These are phyloP conservation scores for Fagopyrum tataricum DNA, from an alignment of 148 eudicot species.

Conservation along the genomic window DNA sequence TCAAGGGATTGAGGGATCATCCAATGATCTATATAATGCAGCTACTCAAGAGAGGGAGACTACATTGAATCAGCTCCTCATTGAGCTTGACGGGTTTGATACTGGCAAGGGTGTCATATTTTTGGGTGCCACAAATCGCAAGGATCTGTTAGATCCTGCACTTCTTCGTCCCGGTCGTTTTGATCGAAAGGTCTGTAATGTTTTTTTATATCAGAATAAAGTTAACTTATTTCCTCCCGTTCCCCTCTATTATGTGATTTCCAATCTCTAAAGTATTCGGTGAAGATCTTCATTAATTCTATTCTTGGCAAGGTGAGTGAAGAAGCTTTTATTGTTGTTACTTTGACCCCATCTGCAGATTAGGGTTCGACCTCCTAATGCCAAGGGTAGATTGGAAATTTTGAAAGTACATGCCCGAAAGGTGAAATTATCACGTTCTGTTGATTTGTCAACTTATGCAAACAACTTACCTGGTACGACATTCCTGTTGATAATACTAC, in stretches of 20 bases:
- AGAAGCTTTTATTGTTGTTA: slow-evolving; percentile 5
- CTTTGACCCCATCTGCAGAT: slow-evolving; percentile 32
- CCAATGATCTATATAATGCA: slow-evolving; percentile 57
- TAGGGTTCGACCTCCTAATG: slow-evolving; percentile 78
- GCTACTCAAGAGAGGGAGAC: slow-evolving; percentile 95
- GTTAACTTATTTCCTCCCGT: not conserved
- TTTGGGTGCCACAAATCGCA: slow-evolving; percentile 91
- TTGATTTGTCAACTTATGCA: slow-evolving; percentile 77
- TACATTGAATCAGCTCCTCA: slow-evolving; percentile 85
- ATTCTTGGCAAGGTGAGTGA: slow-evolving; percentile 1
- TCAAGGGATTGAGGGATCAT: slow-evolving; percentile 57
- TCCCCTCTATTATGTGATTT: not conserved
- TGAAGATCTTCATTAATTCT: not conserved
- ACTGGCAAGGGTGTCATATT: slow-evolving; percentile 97
- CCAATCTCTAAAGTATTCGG: not conserved
- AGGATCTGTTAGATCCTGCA: slow-evolving; percentile 91
- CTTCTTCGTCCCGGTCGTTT: slow-evolving; percentile 98
- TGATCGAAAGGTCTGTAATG: slow-evolving; percentile 77
- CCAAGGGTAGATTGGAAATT: slow-evolving; percentile 80
- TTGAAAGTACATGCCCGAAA: slow-evolving; percentile 84
- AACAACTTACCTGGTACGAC: slow-evolving; percentile 74
- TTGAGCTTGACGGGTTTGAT: slow-evolving; percentile 95
- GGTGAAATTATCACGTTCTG: slow-evolving; percentile 66
- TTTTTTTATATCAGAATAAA: not conserved
- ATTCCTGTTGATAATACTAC: not conserved